Evolutionary conservation across 768 basidiomycete species (phyloP).

Genomic region (Calocybe indica): DNA sequence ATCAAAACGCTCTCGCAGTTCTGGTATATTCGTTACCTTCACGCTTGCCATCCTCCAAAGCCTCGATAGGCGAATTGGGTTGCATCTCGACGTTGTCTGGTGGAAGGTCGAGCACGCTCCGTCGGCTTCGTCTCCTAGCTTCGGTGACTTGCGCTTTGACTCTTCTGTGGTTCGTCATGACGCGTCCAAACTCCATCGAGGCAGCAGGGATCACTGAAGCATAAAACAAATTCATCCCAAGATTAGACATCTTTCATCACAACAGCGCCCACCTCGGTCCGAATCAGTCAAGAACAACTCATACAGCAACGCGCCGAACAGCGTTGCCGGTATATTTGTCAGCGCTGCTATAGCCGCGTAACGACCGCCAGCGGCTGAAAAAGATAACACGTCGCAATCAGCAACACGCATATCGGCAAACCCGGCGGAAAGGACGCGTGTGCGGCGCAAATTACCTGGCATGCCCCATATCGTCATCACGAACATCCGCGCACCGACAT

Average conservation of each 20-base stretch:
- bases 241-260: background rate
- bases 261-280: conserved; percentile 40
- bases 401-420: background rate
- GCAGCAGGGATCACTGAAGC: background rate
- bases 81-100: no score
- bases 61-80: no score
- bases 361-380: conserved; percentile 39
- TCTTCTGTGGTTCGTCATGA: conserved; percentile 1
- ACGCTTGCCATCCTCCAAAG: no score
- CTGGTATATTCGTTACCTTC: no score
- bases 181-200: background rate
- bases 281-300: conserved; percentile 55
- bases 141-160: background rate
- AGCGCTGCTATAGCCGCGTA: conserved; percentile 63
- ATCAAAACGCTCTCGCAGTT: no score
- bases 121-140: no score
- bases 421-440: no score
- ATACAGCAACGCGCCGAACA: conserved; percentile 48
- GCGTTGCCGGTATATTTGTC: conserved; percentile 59
- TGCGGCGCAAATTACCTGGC: conserved; percentile 20
- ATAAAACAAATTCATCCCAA: background rate
- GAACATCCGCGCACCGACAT: conserved; percentile 59
- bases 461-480: conserved; percentile 57
- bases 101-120: no score
- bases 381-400: background rate